Evolutionary conservation across 2,329 filamentous ascomycete species (phyloP).

Genomic region (Trichophaea hybrida): DNA sequence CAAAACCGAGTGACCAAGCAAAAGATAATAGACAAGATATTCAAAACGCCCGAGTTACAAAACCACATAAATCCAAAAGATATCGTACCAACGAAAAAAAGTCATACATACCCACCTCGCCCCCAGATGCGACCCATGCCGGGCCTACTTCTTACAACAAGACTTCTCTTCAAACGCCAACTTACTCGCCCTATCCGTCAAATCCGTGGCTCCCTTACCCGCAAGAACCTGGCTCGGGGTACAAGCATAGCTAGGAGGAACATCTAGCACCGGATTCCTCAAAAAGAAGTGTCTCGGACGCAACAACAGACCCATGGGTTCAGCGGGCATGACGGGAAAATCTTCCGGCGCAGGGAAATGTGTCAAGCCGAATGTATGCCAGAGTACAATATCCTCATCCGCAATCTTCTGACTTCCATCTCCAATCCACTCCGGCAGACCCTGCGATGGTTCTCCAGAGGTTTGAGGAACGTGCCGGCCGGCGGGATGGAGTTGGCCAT

Average conservation of each 20-base stretch:
- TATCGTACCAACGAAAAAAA: no score
- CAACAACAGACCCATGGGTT: slow-evolving; percentile 68
- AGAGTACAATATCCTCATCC: slow-evolving; percentile 75
- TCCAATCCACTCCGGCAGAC: slow-evolving; percentile 63
- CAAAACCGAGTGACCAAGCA: no score
- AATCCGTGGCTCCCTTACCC: slow-evolving; percentile 26
- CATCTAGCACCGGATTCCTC: slow-evolving; percentile 64
- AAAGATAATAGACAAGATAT: no score
- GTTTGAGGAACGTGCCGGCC: slow-evolving; percentile 81
- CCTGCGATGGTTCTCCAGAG: slow-evolving; percentile 59
- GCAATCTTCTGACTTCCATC: slow-evolving; percentile 53
- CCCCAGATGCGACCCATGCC: no score
- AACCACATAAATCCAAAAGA: no score
- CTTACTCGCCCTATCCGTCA: neutral
- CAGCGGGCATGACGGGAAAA: slow-evolving; percentile 80
- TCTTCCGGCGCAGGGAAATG: slow-evolving; percentile 85
- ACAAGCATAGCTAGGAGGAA: slow-evolving; percentile 59
- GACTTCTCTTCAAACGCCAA: neutral
- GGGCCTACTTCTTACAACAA: neutral
- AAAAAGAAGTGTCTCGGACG: slow-evolving; percentile 71
- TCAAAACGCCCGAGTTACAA: no score
- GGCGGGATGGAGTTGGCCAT: slow-evolving; percentile 70
- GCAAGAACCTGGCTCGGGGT: slow-evolving; percentile 54
- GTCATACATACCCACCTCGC: no score
- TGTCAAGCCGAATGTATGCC: slow-evolving; percentile 85